Conservation (phyloP, 2,329 filamentous ascomycete species). For the Aureobasidium sp. region DNA sequence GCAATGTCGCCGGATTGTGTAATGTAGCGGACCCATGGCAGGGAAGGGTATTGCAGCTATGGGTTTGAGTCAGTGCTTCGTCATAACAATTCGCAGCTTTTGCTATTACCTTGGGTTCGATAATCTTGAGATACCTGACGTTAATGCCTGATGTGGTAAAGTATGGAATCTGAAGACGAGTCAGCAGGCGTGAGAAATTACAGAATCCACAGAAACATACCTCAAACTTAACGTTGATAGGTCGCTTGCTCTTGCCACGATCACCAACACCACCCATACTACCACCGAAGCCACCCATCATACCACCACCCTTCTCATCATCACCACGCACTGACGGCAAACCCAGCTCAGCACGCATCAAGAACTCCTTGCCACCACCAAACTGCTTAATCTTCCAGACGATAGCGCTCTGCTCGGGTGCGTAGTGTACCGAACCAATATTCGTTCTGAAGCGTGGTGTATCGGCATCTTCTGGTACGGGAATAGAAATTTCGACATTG, state of each 20-base stretch:
- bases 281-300: slow-evolving; percentile 95
- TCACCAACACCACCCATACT: slow-evolving; percentile 86
- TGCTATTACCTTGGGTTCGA: slow-evolving; percentile 80
- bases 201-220: not conserved
- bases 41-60: slow-evolving; percentile 92
- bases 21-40: slow-evolving; percentile 98
- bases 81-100: not conserved
- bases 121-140: slow-evolving; percentile 97
- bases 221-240: slow-evolving; percentile 98
- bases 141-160: slow-evolving; percentile 99
- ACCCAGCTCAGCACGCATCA: slow-evolving; percentile 95
- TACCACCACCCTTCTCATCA: slow-evolving; percentile 89
- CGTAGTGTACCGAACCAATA: slow-evolving; percentile 94
- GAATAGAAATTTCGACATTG: slow-evolving; percentile 96
- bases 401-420: slow-evolving; percentile 92
- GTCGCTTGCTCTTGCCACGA: slow-evolving; percentile 90
- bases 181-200: not conserved
- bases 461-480: slow-evolving; percentile 94
- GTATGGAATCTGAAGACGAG: slow-evolving; percentile 64
- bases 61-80: slow-evolving; percentile 7
- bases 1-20: slow-evolving; percentile 97
- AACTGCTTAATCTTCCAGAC: slow-evolving; percentile 99
- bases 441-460: slow-evolving; percentile 94
- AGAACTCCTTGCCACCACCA: slow-evolving; percentile 93
- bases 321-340: slow-evolving; percentile 90